Conservation (phyloP, 2,329 filamentous ascomycete genomes). For the Thelonectria discophora region DNA sequence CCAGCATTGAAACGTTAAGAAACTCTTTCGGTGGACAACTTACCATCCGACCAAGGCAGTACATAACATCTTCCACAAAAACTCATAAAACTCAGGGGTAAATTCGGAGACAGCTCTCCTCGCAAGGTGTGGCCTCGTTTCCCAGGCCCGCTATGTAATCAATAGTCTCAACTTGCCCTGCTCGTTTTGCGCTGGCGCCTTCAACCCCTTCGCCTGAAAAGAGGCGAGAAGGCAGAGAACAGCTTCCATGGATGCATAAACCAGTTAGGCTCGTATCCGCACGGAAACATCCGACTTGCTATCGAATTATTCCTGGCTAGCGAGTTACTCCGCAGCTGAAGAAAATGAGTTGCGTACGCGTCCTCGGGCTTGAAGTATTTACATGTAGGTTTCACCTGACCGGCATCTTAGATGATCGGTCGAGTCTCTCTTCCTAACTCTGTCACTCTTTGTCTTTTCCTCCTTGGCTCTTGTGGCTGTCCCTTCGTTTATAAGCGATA, state of each 20-base stretch:
- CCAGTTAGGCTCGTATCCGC: neutral
- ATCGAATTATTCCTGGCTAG: neutral
- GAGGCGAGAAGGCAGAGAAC: neutral
- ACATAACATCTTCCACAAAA: no score
- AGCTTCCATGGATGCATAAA: neutral
- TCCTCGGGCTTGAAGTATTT: neutral
- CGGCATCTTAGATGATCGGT: neutral
- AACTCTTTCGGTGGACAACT: no score
- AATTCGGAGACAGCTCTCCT: no score
- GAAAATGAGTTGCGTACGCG: neutral
- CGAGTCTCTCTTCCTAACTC: neutral
- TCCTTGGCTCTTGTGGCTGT: conserved; percentile 13
- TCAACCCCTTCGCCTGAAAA: neutral
- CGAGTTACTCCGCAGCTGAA: neutral
- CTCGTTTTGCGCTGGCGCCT: neutral
- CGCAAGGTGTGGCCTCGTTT: neutral
- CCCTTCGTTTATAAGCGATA: conserved; percentile 9
- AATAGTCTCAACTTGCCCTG: neutral
- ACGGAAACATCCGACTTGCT: neutral
- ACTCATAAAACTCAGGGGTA: no score
- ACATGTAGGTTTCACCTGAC: conserved; percentile 15
- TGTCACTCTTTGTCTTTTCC: conserved; percentile 8
- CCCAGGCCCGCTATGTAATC: neutral
- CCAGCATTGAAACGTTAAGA: no score
- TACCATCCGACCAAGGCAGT: no score